A percentile compares a stretch with the other conserved stretches of the same genome.
phyloP scores from a whole-genome alignment of 2,329 filamentous ascomycete species.

The Colletotrichum siamense region DNA sequence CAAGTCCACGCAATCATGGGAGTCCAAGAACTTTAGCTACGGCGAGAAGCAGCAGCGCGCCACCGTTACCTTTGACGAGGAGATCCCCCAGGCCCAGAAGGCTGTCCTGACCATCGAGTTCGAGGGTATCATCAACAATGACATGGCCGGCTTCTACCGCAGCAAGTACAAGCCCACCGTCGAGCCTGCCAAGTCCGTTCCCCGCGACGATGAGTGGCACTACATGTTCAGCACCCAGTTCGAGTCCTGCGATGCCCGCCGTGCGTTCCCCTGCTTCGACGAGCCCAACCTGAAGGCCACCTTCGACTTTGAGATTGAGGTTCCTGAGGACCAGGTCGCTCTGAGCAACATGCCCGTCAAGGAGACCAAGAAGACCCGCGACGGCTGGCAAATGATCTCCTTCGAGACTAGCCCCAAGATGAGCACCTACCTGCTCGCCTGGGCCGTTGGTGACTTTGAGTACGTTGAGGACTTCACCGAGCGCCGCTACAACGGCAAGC shows the following conservation, averaged over 20 bases:
- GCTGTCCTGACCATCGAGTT: constrained; percentile 75
- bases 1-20: constrained; percentile 60
- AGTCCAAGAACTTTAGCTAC: constrained; percentile 75
- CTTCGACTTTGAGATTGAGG: constrained; percentile 92
- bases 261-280: constrained; percentile 97
- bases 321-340: constrained; percentile 86
- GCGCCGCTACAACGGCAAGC: constrained; percentile 89
- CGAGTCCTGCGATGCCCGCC: constrained; percentile 91
- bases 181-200: constrained; percentile 76
- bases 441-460: constrained; percentile 97
- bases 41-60: constrained; percentile 85
- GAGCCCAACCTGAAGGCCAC: constrained; percentile 97
- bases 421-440: constrained; percentile 90
- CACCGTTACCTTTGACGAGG: constrained; percentile 76
- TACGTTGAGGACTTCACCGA: constrained; percentile 92
- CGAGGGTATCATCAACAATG: constrained; percentile 83
- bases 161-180: constrained; percentile 88
- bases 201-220: constrained; percentile 71
- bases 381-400: constrained; percentile 74
- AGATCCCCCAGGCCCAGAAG: constrained; percentile 71
- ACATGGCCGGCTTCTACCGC: constrained; percentile 93
- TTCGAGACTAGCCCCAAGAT: constrained; percentile 89
- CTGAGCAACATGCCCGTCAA: constrained; percentile 97
- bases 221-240: constrained; percentile 96
- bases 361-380: constrained; percentile 60